Percentiles rank a stretch among this genome's conserved stretches.
Conservation (phyloP, 441 rosid species). For the Jatropha multifida region DNA sequence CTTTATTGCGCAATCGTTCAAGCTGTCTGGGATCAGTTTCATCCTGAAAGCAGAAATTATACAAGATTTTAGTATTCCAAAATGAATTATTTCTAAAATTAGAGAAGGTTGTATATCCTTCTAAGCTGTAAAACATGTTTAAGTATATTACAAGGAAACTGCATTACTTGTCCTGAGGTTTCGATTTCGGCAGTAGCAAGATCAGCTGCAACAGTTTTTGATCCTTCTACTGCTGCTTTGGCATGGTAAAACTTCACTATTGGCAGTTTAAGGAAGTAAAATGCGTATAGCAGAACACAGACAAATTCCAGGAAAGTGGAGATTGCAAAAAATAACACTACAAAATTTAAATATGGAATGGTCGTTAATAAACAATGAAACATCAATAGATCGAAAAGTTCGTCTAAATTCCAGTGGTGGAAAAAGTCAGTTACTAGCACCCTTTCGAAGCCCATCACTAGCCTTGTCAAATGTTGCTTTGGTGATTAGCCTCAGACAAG, state of each 20-base stretch:
- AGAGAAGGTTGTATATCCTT: not conserved
- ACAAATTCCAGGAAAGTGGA: constrained; percentile 46
- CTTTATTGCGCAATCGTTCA: constrained; percentile 57
- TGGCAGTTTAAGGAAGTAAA: constrained; percentile 51
- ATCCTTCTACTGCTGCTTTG: constrained; percentile 74
- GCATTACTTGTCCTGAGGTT: constrained; percentile 21
- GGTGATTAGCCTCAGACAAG: constrained; percentile 66
- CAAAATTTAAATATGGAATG: not conserved
- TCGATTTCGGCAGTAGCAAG: constrained; percentile 83
- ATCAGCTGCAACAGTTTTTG: constrained; percentile 60
- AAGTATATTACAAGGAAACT: not conserved
- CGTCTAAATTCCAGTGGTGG: not conserved
- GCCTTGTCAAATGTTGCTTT: constrained; percentile 67
- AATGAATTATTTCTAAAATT: not conserved
- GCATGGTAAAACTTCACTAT: constrained; percentile 60
- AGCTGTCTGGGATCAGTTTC: constrained; percentile 35
- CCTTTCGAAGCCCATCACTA: constrained; percentile 55
- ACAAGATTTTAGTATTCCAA: not conserved
- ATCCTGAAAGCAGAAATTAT: constrained; percentile 30
- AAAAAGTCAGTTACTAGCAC: constrained; percentile 44
- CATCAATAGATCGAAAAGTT: not conserved
- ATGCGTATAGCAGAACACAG: constrained; percentile 52
- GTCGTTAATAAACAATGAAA: not conserved
- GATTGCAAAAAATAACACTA: constrained; percentile 55
- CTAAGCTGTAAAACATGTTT: not conserved